These are phyloP conservation scores for Boeremia lycopersici DNA, from an alignment of 2,329 filamentous ascomycete species.

Conservation along the genomic window DNA sequence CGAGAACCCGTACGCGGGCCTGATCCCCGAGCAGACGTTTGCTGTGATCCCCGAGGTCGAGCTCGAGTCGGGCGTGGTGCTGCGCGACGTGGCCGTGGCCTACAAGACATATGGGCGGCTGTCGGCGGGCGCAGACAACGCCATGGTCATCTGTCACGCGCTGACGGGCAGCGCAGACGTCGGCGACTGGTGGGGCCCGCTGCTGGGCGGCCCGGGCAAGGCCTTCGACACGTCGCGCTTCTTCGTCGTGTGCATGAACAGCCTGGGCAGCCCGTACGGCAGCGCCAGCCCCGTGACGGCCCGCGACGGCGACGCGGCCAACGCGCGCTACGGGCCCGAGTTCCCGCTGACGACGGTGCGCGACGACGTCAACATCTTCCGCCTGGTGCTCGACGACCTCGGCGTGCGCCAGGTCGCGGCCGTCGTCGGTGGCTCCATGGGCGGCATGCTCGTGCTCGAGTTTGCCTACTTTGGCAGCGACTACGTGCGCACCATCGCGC, in stretches of 20 bases:
- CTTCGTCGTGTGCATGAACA: constrained; percentile 87
- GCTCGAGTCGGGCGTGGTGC: constrained; percentile 86
- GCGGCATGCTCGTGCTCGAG: constrained; percentile 88
- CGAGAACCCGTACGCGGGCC: constrained; percentile 86
- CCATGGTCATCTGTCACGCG: constrained; percentile 77
- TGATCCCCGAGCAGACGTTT: constrained; percentile 89
- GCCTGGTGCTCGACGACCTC: constrained; percentile 77
- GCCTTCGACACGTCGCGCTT: constrained; percentile 83
- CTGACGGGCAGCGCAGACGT: constrained; percentile 86
- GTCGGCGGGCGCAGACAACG: constrained; percentile 64
- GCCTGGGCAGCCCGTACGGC: constrained; percentile 82
- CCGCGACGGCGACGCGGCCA: constrained; percentile 76
- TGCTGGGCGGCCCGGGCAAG: constrained; percentile 76
- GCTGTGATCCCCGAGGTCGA: constrained; percentile 87
- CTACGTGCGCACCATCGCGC: constrained; percentile 79
- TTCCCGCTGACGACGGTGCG: constrained; percentile 94
- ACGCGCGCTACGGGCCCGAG: constrained; percentile 87
- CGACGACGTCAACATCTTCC: constrained; percentile 91
- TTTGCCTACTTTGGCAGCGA: constrained; percentile 90
- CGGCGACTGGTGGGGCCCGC: constrained; percentile 85
- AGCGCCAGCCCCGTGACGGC: constrained; percentile 87
- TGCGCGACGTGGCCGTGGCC: constrained; percentile 74
- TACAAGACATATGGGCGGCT: constrained; percentile 68
- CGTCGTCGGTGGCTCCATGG: constrained; percentile 83
- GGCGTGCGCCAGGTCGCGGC: constrained; percentile 79